phyloP scores from a whole-genome alignment of 2,329 filamentous ascomycete genomes.

The Aspergillus glaucus region DNA sequence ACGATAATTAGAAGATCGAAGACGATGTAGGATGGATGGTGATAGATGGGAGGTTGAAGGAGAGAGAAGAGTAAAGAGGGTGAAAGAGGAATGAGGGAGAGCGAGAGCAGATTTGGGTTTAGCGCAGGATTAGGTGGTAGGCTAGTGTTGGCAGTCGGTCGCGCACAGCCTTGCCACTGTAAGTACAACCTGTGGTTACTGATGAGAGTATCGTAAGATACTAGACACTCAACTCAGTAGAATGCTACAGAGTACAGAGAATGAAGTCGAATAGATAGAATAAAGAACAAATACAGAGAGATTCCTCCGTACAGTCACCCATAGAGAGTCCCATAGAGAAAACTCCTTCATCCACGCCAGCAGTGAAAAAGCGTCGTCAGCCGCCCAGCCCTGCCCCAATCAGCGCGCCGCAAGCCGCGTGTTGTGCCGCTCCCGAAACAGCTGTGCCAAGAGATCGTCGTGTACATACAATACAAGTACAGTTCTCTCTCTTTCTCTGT shows the following conservation, averaged over 20 bases:
- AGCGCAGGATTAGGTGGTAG: slow-evolving; percentile 2
- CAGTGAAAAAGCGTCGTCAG: slow-evolving; percentile 30
- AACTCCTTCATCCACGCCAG: slow-evolving; percentile 5
- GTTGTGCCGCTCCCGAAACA: slow-evolving; percentile 23
- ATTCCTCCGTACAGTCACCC: background rate
- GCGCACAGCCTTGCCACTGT: slow-evolving; percentile 17
- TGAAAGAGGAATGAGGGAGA: background rate
- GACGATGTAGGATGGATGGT: background rate
- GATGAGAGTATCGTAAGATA: no score
- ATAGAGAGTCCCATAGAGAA: background rate
- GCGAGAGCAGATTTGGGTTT: slow-evolving; percentile 1
- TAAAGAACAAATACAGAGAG: slow-evolving; percentile 9
- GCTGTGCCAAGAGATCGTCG: slow-evolving; percentile 9
- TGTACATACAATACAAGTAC: background rate
- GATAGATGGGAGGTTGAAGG: background rate
- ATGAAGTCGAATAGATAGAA: slow-evolving; percentile 7
- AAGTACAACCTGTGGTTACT: no score
- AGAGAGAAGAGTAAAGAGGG: slow-evolving; percentile 3
- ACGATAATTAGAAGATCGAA: background rate
- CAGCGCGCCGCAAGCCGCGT: slow-evolving; percentile 32
- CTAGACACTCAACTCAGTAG: background rate
- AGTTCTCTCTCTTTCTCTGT: no score
- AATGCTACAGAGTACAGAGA: slow-evolving; percentile 5
- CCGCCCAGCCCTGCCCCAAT: slow-evolving; percentile 28
- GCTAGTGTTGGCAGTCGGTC: slow-evolving; percentile 12